Conservation (phyloP, 306 rosid species). For the Quercus rubra region DNA sequence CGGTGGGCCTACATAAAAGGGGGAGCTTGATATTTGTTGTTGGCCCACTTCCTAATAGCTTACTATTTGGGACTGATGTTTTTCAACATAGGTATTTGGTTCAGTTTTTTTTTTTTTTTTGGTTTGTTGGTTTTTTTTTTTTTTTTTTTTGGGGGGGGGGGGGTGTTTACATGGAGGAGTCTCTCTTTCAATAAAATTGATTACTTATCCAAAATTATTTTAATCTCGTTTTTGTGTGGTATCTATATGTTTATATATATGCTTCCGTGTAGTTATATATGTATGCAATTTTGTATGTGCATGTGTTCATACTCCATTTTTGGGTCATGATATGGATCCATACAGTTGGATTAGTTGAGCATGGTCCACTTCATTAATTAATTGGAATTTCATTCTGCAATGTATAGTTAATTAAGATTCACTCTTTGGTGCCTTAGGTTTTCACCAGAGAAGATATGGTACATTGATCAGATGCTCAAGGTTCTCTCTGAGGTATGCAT, state of each 20-base stretch:
- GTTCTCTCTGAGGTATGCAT: conserved; percentile 96
- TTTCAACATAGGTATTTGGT: background rate
- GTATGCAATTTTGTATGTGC: background rate
- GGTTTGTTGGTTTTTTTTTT: too few species aligned
- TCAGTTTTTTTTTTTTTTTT: too few species aligned
- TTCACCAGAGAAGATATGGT: conserved; percentile 98
- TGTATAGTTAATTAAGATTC: conserved; percentile 28
- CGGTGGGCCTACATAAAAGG: background rate
- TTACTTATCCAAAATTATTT: too few species aligned
- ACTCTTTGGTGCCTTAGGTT: conserved; percentile 59
- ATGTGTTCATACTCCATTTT: background rate
- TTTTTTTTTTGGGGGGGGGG: accelerated
- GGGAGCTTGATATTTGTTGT: background rate
- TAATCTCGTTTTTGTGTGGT: background rate
- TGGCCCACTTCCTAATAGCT: background rate
- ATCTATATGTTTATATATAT: background rate
- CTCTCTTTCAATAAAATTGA: too few species aligned
- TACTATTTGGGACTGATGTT: background rate
- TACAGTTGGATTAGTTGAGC: conserved; percentile 8
- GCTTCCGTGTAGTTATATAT: background rate
- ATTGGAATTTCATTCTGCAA: background rate
- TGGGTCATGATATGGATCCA: background rate
- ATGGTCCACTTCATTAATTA: conserved; percentile 10
- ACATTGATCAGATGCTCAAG: conserved; percentile 96
- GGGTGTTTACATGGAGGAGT: too few species aligned